Percentiles rank a stretch among this genome's conserved stretches.
Conservation (phyloP, 2,329 filamentous ascomycete species). For the Xenoacremonium recifei region DNA sequence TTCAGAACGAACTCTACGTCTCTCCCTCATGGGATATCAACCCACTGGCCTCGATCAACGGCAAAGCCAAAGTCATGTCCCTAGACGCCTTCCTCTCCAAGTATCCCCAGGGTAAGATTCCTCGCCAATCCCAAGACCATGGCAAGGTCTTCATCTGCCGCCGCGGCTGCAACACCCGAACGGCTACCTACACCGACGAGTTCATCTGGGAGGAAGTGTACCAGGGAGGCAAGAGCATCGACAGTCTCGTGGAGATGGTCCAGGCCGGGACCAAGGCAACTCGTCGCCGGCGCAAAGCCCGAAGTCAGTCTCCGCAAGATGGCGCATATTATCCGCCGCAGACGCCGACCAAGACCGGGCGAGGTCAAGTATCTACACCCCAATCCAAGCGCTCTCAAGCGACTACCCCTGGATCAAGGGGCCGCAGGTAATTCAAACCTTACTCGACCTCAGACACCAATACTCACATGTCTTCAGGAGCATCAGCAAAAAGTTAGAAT, state of each 20-base stretch:
- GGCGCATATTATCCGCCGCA: constrained; percentile 31
- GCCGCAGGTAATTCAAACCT: constrained; percentile 25
- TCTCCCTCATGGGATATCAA: constrained; percentile 86
- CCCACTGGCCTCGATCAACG: constrained; percentile 84
- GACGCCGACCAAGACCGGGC: constrained; percentile 35
- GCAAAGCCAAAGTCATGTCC: constrained; percentile 80
- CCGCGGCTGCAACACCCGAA: constrained; percentile 83
- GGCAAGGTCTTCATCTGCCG: constrained; percentile 90
- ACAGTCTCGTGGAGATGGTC: constrained; percentile 64
- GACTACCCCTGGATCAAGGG: constrained; percentile 32
- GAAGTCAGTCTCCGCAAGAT: constrained; percentile 32
- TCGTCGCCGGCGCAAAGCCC: constrained; percentile 29
- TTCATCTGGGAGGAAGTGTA: constrained; percentile 91
- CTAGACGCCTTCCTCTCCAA: constrained; percentile 61
- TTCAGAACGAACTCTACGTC: constrained; percentile 85
- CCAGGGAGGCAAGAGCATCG: constrained; percentile 61
- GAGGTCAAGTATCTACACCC: constrained; percentile 28
- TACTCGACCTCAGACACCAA: neutral
- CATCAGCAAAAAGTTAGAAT: constrained; percentile 73
- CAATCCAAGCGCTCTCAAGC: constrained; percentile 28
- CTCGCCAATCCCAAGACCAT: constrained; percentile 69
- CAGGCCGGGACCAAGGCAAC: constrained; percentile 71
- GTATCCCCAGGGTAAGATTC: constrained; percentile 74
- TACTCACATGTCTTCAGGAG: constrained; percentile 45
- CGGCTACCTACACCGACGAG: constrained; percentile 87